These are phyloP conservation scores for Nakaseomyces bracarensis DNA, from an alignment of 1,139 yeast species.

Conservation along the genomic window DNA sequence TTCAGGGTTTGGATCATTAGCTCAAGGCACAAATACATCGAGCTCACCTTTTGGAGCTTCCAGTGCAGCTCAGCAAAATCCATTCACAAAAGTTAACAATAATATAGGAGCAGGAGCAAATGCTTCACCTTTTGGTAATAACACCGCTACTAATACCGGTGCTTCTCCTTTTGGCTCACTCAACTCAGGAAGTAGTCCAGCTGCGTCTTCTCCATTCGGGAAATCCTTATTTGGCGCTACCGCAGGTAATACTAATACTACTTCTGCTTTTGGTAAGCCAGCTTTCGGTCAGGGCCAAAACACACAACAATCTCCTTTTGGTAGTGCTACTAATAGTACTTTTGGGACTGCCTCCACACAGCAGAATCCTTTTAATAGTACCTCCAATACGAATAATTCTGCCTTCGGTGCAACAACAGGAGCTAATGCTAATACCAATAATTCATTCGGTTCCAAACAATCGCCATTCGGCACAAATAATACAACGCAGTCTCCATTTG, in stretches of 20 bases:
- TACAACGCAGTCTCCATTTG: not conserved
- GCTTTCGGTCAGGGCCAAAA: slow-evolving; percentile 11
- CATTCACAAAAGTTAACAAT: not conserved
- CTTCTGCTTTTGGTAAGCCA: slow-evolving; percentile 13
- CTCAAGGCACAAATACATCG: slow-evolving; percentile 9
- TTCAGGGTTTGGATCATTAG: slow-evolving; percentile 1
- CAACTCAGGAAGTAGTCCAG: slow-evolving; percentile 14
- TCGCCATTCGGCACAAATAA: not conserved
- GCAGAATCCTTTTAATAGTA: not conserved
- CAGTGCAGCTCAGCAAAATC: not conserved
- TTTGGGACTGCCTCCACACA: not conserved
- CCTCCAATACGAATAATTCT: not conserved
- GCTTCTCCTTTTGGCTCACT: slow-evolving; percentile 14
- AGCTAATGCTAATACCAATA: too few relatives aligned
- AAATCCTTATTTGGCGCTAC: not conserved
- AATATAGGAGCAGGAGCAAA: not conserved
- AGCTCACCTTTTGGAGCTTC: slow-evolving; percentile 7
- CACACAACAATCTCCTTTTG: slow-evolving; percentile 6
- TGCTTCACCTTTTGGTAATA: not conserved
- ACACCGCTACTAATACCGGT: slow-evolving; percentile 5
- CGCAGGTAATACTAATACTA: not conserved
- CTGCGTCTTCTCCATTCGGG: not conserved
- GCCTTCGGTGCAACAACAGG: not conserved
- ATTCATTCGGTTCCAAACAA: too few relatives aligned
- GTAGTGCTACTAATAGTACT: not conserved